Conservation (phyloP, 2,329 filamentous ascomycete species). For the Myrmaecium sp. region DNA sequence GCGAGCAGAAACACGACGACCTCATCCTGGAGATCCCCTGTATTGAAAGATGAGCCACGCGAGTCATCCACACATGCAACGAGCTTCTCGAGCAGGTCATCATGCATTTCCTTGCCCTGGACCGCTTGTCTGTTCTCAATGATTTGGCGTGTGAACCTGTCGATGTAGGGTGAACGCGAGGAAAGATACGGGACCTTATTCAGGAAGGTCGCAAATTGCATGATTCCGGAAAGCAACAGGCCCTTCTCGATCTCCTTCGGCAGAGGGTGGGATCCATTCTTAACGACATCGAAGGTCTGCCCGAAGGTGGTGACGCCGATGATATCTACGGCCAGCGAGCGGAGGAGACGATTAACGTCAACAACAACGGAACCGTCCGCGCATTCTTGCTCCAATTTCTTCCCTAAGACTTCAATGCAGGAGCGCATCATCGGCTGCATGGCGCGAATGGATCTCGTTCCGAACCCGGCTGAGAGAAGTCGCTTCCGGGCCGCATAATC, state of each 20-base stretch:
- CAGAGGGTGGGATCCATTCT: slow-evolving; percentile 1
- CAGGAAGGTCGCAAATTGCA: slow-evolving; percentile 1
- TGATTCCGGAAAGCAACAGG: background rate
- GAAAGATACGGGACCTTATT: slow-evolving; percentile 1
- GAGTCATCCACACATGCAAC: slow-evolving; percentile 1
- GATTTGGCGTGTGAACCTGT: slow-evolving; percentile 1
- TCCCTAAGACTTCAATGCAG: slow-evolving; percentile 1
- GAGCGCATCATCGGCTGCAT: slow-evolving; percentile 1
- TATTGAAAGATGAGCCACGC: background rate
- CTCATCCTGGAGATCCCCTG: slow-evolving; percentile 2
- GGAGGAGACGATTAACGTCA: background rate
- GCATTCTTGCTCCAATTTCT: background rate
- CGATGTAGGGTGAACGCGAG: slow-evolving; percentile 1
- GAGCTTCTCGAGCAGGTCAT: slow-evolving; percentile 2
- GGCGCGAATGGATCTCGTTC: slow-evolving; percentile 1
- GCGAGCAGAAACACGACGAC: slow-evolving; percentile 1
- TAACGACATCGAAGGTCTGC: slow-evolving; percentile 1
- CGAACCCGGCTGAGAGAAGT: slow-evolving; percentile 1
- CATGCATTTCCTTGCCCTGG: background rate
- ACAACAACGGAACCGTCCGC: background rate
- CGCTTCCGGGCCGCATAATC: slow-evolving; percentile 1
- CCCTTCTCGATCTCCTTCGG: background rate
- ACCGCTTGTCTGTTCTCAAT: background rate
- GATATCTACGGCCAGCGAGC: background rate
- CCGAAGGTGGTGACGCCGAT: slow-evolving; percentile 3